Evolutionary conservation across 2,329 filamentous ascomycete genomes (phyloP).

Genomic region (Ascochyta clinopodiicola): DNA sequence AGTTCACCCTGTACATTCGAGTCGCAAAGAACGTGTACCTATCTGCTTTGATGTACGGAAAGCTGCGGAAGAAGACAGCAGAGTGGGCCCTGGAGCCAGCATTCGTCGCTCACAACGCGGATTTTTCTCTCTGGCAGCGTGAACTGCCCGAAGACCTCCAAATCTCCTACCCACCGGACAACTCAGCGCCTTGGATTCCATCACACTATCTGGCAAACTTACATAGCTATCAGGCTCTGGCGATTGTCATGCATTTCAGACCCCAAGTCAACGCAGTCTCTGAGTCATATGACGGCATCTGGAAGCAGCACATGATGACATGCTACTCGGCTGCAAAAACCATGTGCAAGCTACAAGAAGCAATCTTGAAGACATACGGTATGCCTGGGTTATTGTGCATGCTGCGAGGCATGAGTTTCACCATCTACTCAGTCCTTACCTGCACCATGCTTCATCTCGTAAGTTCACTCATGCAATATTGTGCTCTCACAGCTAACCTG

Average conservation of each 20-base stretch:
- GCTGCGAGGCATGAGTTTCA: constrained; percentile 93
- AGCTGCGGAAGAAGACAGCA: constrained; percentile 74
- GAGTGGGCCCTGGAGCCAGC: constrained; percentile 89
- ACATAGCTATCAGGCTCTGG: constrained; percentile 86
- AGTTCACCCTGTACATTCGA: constrained; percentile 81
- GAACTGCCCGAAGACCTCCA: constrained; percentile 81
- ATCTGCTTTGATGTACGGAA: constrained; percentile 77
- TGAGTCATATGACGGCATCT: constrained; percentile 77
- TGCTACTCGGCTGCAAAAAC: constrained; percentile 86
- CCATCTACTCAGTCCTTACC: constrained; percentile 88
- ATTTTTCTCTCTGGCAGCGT: constrained; percentile 76
- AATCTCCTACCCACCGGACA: constrained; percentile 78
- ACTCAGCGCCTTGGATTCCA: constrained; percentile 80
- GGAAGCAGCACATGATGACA: constrained; percentile 86
- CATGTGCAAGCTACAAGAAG: constrained; percentile 86
- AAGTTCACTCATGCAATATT: constrained; percentile 52
- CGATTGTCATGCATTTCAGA: constrained; percentile 83
- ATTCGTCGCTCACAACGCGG: constrained; percentile 78
- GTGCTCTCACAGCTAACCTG: constrained; percentile 17
- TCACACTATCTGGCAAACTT: constrained; percentile 89
- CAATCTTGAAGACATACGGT: constrained; percentile 76
- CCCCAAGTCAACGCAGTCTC: constrained; percentile 79
- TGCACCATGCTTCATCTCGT: constrained; percentile 94
- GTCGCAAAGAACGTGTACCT: constrained; percentile 78
- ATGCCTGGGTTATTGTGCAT: constrained; percentile 85